Evolutionary conservation across 2,329 filamentous ascomycete genomes (phyloP), one percentile per base, ranked within the genome.

Genomic region (Epichloe elymi): DNA sequence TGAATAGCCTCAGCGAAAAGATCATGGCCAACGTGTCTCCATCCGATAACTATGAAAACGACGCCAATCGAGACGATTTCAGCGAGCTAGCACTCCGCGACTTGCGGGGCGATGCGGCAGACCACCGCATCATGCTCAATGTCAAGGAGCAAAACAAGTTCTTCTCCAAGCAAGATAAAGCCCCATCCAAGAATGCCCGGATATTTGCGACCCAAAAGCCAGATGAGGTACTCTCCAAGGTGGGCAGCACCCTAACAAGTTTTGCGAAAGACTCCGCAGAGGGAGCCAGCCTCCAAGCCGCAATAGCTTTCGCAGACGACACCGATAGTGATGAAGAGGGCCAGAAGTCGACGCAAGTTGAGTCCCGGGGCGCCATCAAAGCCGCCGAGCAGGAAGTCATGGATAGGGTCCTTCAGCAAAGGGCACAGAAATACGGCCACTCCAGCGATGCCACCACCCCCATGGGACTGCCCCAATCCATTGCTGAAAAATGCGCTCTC

Each of bases 1-100:
- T 98, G 51, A 98, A 98, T 65, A 88, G 79, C 54, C 76, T 97
- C 51, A 95, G 88, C 60, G 88, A 93, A 66, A 96, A 94, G 68
- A 86, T 98, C 64, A 85, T 98, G 77, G 85, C 85, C 46, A 86
- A 90, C 56, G 88, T 95, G 11, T 80, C 85, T 2, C 85, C 89
- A 1, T 80, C 84, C 5, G 89, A 96, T 63, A 75, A 79, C 1
- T 77, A 83, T 54, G 76, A 74, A 5, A 78, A 82, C 2, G 79
- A 82, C 48, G 47, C 82, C 2, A 71, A 83, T 60, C 84, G 88
- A 54, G 85, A 89, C 58, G 83, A 84, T 0, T 93, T 84, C 61
- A 80, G 83, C 55, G 75, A 89, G 61, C 71, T 97, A 35, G 77
- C 82, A 39, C 74, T 98, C 14, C 82, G 83, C 26, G 93, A 98